Evolutionary conservation across 345 rosid genomes (phyloP).

Genomic region (Orychophragmus violaceus): DNA sequence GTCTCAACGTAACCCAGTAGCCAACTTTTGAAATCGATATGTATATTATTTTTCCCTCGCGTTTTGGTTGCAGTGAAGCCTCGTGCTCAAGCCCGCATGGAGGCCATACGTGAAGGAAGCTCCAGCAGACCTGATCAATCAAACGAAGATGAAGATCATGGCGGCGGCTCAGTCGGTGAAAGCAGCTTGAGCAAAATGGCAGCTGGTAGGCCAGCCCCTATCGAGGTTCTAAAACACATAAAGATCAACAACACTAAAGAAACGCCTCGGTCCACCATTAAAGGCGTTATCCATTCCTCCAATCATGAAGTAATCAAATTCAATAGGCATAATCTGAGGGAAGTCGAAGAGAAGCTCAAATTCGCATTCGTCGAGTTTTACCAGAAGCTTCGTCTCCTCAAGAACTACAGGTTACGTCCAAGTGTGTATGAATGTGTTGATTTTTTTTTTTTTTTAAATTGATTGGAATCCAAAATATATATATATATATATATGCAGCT

Average conservation of each 20-base stretch:
- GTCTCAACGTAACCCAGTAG: background rate
- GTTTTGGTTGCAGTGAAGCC: constrained; percentile 27
- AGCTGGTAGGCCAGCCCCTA: constrained; percentile 39
- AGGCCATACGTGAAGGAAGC: constrained; percentile 44
- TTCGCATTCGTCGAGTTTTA: constrained; percentile 53
- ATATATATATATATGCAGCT: constrained; percentile 19
- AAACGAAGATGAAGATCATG: constrained; percentile 1
- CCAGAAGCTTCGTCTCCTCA: constrained; percentile 69
- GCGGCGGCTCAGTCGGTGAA: background rate
- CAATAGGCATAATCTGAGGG: constrained; percentile 44
- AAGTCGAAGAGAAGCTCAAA: constrained; percentile 48
- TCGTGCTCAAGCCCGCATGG: constrained; percentile 34
- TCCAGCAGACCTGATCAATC: constrained; percentile 25
- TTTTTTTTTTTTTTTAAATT: background rate
- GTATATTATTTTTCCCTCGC: background rate
- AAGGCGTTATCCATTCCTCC: constrained; percentile 35
- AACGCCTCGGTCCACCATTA: constrained; percentile 61
- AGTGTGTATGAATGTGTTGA: background rate
- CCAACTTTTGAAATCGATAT: background rate
- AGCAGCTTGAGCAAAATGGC: constrained; percentile 3
- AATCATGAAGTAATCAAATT: constrained; percentile 35
- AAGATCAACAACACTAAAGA: constrained; percentile 40
- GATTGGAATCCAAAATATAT: background rate
- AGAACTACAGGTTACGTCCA: constrained; percentile 42
- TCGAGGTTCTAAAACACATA: constrained; percentile 41